Evolutionary conservation across 2,329 filamentous ascomycete species (phyloP), one percentile per base, ranked within the genome.

Genomic region (Paracoccidioides brasiliensis): DNA sequence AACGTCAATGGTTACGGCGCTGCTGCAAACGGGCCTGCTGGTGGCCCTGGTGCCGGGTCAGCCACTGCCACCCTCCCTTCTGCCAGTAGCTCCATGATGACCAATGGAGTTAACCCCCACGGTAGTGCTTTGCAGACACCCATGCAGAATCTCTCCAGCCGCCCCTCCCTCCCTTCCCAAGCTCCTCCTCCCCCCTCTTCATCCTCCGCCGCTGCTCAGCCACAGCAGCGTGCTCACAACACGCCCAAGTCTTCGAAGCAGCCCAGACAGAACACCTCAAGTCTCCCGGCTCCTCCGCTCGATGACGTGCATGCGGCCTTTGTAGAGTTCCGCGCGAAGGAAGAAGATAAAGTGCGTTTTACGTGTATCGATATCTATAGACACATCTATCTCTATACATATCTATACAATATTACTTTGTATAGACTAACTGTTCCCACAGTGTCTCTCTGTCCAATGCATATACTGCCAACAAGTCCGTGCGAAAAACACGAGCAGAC

Each of bases 391-490:
- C n/a, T n/a, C n/a, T n/a, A n/a, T n/a, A n/a, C n/a, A n/a, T n/a
- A n/a, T n/a, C n/a, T n/a, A 50, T 50, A 12, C 46, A 6, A 15
- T 15, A 38, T 3, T 33, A n/a, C 5, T 22, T 30, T 22, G 22
- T 3, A 12, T 6, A 35, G 12, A n/a, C 52, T 54, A 33, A 54
- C 37, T 32, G n/a, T 42, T 44, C 14, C 37, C 15, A 53, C 62
- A 76, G 68, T 76, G 74, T 63, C 62, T 76, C 52, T 75, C 73
- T 12, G 74, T 76, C 38, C 74, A 76, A 67, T 76, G 74, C 60
- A 76, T 76, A 55, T 76, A 76, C 61, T 76, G 74, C 64, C 73
- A 76, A 59, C 73, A 75, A 63, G 72, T 76, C 49, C 70, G 74
- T 61, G 74, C 74, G 7, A 76, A 76, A 64, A 76, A 76, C 57